Conservation (phyloP, 495 filamentous ascomycete species). For the Niebla homalea region DNA sequence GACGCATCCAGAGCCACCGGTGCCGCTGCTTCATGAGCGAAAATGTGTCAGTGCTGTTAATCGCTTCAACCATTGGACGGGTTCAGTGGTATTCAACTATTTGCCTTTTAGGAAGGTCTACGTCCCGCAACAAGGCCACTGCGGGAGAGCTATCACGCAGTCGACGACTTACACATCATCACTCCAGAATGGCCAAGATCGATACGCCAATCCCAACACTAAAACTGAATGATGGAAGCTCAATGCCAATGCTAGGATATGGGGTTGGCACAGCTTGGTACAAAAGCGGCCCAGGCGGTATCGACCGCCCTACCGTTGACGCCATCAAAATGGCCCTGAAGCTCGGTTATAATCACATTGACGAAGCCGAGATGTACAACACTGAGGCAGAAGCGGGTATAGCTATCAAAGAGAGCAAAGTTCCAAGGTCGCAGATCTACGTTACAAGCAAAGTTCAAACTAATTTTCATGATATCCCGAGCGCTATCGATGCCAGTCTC, state of each 20-base stretch:
- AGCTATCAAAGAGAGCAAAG: constrained; percentile 54
- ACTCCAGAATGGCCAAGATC: constrained; percentile 15
- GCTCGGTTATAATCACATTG: constrained; percentile 60
- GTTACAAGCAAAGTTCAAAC: constrained; percentile 62
- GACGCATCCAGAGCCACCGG: too few relatives aligned
- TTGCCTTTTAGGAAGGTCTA: too few relatives aligned
- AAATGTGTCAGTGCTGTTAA: too few relatives aligned
- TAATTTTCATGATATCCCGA: constrained; percentile 45
- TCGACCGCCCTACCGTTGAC: constrained; percentile 43
- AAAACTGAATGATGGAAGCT: constrained; percentile 59
- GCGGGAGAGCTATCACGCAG: too few relatives aligned
- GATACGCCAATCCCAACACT: constrained; percentile 31
- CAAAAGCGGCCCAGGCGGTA: constrained; percentile 27
- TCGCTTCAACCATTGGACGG: too few relatives aligned
- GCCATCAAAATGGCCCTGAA: constrained; percentile 54
- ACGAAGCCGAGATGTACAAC: constrained; percentile 74
- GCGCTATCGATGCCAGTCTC: constrained; percentile 56
- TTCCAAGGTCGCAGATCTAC: constrained; percentile 57
- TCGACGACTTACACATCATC: too few relatives aligned
- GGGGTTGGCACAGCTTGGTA: constrained; percentile 44
- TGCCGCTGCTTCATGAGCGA: too few relatives aligned
- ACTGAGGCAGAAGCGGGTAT: constrained; percentile 66
- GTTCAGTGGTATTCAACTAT: too few relatives aligned
- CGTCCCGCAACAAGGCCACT: too few relatives aligned
- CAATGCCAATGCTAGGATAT: constrained; percentile 45